phyloP scores from a whole-genome alignment of 108 stramenopile species.

The Aurantiochytrium sp. region DNA sequence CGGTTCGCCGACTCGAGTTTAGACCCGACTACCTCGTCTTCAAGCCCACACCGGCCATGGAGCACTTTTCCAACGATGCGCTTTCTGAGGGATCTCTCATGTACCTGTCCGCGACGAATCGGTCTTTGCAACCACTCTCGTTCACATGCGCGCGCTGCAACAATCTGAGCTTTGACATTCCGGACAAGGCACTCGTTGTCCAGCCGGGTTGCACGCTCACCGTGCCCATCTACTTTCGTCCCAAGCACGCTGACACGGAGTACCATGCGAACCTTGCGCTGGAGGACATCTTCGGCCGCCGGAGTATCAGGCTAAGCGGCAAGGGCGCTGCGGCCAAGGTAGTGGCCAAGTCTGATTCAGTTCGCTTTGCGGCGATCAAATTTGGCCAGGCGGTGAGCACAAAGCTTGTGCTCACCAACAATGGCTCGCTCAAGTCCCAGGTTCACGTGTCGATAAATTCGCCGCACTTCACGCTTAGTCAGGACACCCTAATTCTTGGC shows the following conservation, averaged over 20 bases:
- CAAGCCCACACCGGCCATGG: background rate
- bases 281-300: background rate
- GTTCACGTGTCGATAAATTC: background rate
- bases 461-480: background rate
- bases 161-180: background rate
- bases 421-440: background rate
- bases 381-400: background rate
- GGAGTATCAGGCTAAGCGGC: background rate
- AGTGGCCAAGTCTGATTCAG: background rate
- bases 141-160: background rate
- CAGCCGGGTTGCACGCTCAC: background rate
- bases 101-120: background rate
- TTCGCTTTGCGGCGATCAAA: background rate
- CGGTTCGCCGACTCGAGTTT: background rate
- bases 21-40: background rate
- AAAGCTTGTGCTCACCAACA: background rate
- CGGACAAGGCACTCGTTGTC: background rate
- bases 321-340: background rate
- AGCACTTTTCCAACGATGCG: background rate
- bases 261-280: background rate
- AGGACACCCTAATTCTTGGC: background rate
- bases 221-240: background rate
- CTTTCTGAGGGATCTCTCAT: background rate
- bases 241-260: background rate
- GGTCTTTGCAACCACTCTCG: background rate